Evolutionary conservation across 352 stramenopile species (phyloP), one percentile per base, ranked within the genome.

Genomic region (Phytophthora crassamura): DNA sequence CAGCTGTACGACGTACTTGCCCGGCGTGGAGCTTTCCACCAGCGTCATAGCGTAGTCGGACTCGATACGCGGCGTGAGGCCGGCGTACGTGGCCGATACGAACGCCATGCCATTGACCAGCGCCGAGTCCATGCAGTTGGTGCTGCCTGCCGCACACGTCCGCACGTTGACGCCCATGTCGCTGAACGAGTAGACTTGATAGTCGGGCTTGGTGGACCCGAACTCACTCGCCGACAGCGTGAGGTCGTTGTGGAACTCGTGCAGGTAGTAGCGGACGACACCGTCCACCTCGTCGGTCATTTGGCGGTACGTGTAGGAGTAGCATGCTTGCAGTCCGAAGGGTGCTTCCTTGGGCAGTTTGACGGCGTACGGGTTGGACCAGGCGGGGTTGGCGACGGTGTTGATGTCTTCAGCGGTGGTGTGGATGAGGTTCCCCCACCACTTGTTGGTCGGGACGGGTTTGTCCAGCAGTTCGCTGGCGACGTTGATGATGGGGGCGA

Each of bases 361-460:
- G 50, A 88, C 40, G 3, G 79, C 77, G 58, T 85, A 89, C 20
- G 80, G 77, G 65, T 87, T 87, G 15, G 74, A 68, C 80, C 80
- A 89, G 7, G 72, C 77, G 8, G 75, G 77, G 49, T 82, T 77
- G 12, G 73, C 61, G 50, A 75, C 58, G 5, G 76, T 63, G 34
- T 69, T 65, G 40, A 80, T 52, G 46, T 65, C 75, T 33, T 78
- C 72, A 40, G 41, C 49, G 16, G 66, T 82, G 30, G 77, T 80
- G 66, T 86, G 74, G 59, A 90, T 86, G 47, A 88, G 64, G 66
- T 90, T 90, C 7, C 79, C 79, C 82, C 82, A 90, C 81, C 78
- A 90, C 51, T 86, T 80, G 76, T 90, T 90, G 38, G 81, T 90
- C 56, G 82, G 82, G 34, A 90, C 82, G 3, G 82, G 47, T 38